Evolutionary conservation across 768 basidiomycete species (phyloP).

Genomic region (Lactarius sanguifluus): DNA sequence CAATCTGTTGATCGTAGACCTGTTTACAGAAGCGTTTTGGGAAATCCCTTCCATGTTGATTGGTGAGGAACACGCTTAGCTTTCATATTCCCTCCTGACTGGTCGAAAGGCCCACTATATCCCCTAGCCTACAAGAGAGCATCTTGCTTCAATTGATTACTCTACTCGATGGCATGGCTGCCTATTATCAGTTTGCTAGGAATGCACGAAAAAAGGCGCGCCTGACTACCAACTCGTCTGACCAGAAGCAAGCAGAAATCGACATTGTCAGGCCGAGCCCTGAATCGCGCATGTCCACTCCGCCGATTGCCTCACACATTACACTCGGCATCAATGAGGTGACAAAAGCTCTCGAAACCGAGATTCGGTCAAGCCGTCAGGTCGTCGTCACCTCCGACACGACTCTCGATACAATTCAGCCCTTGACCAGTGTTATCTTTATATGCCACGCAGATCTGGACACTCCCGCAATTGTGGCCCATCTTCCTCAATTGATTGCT

Average conservation of each 20-base stretch:
- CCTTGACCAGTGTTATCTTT: slow-evolving; percentile 46
- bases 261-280: not conserved
- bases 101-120: slow-evolving; percentile 57
- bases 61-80: slow-evolving; percentile 49
- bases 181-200: slow-evolving; percentile 38
- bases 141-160: slow-evolving; percentile 52
- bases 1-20: slow-evolving; percentile 52
- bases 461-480: slow-evolving; percentile 67
- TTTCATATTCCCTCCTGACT: slow-evolving; percentile 14
- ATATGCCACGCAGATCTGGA: slow-evolving; percentile 76
- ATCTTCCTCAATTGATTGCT: slow-evolving; percentile 76
- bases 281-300: slow-evolving; percentile 31
- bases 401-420: not conserved
- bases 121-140: slow-evolving; percentile 60
- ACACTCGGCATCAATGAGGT: slow-evolving; percentile 78
- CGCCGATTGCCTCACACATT: slow-evolving; percentile 49
- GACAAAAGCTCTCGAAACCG: slow-evolving; percentile 66
- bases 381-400: slow-evolving; percentile 4
- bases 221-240: not conserved
- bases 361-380: slow-evolving; percentile 38
- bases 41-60: slow-evolving; percentile 66
- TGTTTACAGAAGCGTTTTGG: slow-evolving; percentile 68
- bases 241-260: not conserved
- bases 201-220: slow-evolving; percentile 24
- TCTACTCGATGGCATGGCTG: slow-evolving; percentile 50